Percentiles rank a stretch among this genome's conserved stretches.
Conservation (phyloP, 106 monocot species). For the Apostasia shenzhenica region DNA sequence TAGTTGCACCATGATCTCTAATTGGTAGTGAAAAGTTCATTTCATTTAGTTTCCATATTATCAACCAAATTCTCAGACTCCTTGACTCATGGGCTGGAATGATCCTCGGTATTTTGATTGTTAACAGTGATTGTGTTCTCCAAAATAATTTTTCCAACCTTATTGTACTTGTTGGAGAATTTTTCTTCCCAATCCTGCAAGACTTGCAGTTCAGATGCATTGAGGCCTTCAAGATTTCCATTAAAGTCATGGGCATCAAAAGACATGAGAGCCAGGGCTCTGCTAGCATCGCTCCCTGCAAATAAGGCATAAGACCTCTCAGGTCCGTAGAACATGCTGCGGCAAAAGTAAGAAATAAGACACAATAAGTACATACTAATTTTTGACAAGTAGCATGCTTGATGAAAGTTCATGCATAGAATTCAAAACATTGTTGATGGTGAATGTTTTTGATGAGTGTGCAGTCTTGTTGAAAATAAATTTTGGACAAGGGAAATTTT, state of each 20-base stretch:
- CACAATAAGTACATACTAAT: too few species aligned
- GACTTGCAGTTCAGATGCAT: conserved; percentile 46
- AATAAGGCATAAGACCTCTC: conserved; percentile 79
- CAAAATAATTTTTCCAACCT: conserved; percentile 55
- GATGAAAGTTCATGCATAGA: too few species aligned
- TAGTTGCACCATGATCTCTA: too few species aligned
- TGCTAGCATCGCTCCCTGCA: conserved; percentile 76
- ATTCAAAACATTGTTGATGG: too few species aligned
- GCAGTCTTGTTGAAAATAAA: too few species aligned
- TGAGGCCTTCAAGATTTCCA: conserved; percentile 58
- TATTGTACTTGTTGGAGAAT: conserved; percentile 73
- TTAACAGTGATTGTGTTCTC: conserved; percentile 5
- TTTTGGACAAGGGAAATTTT: too few species aligned
- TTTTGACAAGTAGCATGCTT: too few species aligned
- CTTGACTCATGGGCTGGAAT: too few species aligned
- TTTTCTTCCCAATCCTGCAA: conserved; percentile 85
- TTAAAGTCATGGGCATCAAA: conserved; percentile 66
- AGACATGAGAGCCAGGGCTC: conserved; percentile 80
- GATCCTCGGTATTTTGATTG: neutral
- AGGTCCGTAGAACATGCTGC: conserved; percentile 87
- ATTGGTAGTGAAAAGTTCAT: too few species aligned
- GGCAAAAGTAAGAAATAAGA: neutral
- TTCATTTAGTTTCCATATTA: too few species aligned
- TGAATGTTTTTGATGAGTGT: too few species aligned
- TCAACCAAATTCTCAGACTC: too few species aligned